Base-by-base conservation (phyloP, 148 eudicot genomes). In the Amaranthus hypochondriacus region DNA sequence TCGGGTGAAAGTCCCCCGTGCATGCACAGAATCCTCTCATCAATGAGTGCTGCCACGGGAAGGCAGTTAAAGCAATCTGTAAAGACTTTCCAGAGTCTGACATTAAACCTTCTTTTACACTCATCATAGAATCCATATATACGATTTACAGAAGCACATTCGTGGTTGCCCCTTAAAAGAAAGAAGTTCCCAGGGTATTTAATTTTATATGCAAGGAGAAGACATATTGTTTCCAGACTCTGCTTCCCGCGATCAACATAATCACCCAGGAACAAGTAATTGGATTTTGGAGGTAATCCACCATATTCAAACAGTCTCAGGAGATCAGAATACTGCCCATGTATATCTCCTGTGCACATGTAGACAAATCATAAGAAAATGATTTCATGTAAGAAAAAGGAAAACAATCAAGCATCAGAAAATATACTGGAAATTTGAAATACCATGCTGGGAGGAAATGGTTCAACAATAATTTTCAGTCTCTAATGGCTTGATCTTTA, bases 191-290 rank as follows among this genome's bases (percentile, higher is more conserved):
- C 76, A 0, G 83, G 83, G 73, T 80, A 76, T 76, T 72, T 80
- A 66, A 80, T 72, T 68, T 80, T 80, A 42, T 66, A 80, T n/a
- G 83, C 83, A 42, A 80, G 76, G 57, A 80, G 76, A 66, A 80
- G 83, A 55, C 83, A 80, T 60, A 80, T 76, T 60, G 83, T 80
- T 80, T 80, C 83, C 39, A 80, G 65, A 68, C 83, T 80, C 69
- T 80, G 83, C 73, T 80, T 80, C 48, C 83, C 83, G 9, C 83
- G 83, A 68, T 80, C 83, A 48, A 80, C 83, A 4, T 80, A 80
- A 62, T 80, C 83, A 0, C 83, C 83, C 39, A 80, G 73, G 76
- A 80, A 80, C 47, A 80, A 51, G 73, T 80, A 80, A 18, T 76
- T 80, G 28, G 83, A 80, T 48, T 80, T 76, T 9, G 83, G 83